Conservation (phyloP, 768 basidiomycete genomes). For the Suillus ampliporus region DNA sequence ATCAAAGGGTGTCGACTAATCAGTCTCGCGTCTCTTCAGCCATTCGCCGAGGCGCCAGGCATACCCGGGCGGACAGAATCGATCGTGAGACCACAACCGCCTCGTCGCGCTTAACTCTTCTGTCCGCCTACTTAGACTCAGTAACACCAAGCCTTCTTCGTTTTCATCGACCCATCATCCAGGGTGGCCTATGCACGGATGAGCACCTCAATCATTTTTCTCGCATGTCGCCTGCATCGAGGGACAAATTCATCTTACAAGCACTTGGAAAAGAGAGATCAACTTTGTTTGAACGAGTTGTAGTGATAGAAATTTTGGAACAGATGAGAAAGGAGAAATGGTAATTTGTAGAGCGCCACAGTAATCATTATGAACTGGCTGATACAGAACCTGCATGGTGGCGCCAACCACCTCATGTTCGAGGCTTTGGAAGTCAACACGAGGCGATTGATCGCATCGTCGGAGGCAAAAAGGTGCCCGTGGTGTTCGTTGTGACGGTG, state of each 20-base stretch:
- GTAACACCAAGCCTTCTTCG: conserved; percentile 6
- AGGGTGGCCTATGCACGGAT: background rate
- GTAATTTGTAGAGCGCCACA: background rate
- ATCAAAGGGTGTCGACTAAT: background rate
- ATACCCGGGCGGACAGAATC: background rate
- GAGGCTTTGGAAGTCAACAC: conserved; percentile 30
- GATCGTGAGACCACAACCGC: background rate
- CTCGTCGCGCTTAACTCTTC: background rate
- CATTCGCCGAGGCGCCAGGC: background rate
- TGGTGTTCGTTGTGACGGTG: conserved; percentile 39
- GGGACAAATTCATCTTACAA: background rate
- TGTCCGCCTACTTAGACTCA: background rate
- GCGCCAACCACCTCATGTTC: conserved; percentile 38
- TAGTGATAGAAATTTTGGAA: conserved; percentile 1
- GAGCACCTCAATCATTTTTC: background rate
- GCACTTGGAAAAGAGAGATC: background rate
- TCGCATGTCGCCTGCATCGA: background rate
- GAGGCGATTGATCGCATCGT: conserved; percentile 33
- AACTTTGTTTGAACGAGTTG: conserved; percentile 1
- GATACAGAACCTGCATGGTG: conserved; percentile 37
- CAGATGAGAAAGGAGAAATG: background rate
- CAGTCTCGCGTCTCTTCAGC: background rate
- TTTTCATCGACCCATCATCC: background rate
- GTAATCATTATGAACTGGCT: conserved; percentile 15
- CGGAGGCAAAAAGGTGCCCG: conserved; percentile 39